Percentiles rank a stretch among this genome's conserved stretches.
Conservation (phyloP, 2,329 filamentous ascomycete species). For the Daldinia sp. region DNA sequence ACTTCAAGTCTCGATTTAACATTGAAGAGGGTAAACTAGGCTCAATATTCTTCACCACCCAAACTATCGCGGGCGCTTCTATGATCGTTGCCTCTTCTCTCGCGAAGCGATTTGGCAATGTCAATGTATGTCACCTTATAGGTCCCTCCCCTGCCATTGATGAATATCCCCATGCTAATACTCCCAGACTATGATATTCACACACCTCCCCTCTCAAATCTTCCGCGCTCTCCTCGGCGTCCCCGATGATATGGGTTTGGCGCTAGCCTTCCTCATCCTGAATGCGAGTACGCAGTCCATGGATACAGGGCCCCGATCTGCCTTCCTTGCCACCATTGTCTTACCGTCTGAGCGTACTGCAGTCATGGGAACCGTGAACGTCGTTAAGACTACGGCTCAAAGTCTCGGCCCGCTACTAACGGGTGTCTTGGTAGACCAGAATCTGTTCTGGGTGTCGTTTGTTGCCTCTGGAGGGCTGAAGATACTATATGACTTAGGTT, state of each 20-base stretch:
- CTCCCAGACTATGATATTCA: conserved; percentile 75
- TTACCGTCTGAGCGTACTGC: conserved; percentile 72
- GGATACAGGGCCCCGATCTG: conserved; percentile 74
- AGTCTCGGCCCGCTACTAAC: conserved; percentile 70
- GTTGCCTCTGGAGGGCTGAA: conserved; percentile 70
- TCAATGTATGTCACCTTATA: conserved; percentile 65
- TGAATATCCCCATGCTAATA: not conserved
- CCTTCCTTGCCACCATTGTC: conserved; percentile 73
- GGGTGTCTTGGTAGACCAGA: conserved; percentile 65
- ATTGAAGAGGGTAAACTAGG: conserved; percentile 61
- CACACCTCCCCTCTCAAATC: conserved; percentile 73
- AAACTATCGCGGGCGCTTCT: conserved; percentile 59
- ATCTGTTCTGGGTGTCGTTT: conserved; percentile 69
- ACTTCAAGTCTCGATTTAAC: conserved; percentile 59
- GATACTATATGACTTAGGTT: conserved; percentile 65
- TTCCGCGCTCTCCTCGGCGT: conserved; percentile 70
- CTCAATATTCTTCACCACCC: conserved; percentile 63
- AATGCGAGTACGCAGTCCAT: conserved; percentile 71
- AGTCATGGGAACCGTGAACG: conserved; percentile 74
- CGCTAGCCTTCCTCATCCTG: conserved; percentile 67
- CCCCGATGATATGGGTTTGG: conserved; percentile 59
- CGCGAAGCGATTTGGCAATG: conserved; percentile 65
- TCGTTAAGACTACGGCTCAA: conserved; percentile 71
- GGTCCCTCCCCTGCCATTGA: conserved; percentile 39
- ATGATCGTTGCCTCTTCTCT: conserved; percentile 63